A percentile compares a stretch with the other conserved stretches of the same genome.
Conservation (phyloP, 2,329 filamentous ascomycete genomes). For the Cylindrodendrum hubeiense region DNA sequence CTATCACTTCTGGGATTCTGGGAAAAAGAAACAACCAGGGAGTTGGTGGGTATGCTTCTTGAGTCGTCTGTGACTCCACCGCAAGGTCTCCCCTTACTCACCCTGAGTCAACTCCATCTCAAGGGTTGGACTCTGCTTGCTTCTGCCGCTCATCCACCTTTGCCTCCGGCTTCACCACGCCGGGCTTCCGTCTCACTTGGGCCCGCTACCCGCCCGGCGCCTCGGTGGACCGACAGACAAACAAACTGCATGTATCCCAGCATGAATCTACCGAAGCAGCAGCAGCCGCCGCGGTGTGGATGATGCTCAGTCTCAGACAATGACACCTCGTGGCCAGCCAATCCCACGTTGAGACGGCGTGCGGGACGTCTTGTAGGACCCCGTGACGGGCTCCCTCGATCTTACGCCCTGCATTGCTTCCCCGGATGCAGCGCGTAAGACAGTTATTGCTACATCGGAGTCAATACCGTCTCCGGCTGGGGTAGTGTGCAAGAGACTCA, state of each 20-base stretch:
- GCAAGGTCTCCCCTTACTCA: background rate
- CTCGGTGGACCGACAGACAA: slow-evolving; percentile 1
- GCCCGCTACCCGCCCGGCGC: slow-evolving; percentile 11
- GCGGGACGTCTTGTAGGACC: slow-evolving; percentile 19
- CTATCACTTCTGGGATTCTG: slow-evolving; percentile 2
- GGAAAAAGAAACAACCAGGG: slow-evolving; percentile 6
- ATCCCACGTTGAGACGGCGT: slow-evolving; percentile 16
- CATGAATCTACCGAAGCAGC: background rate
- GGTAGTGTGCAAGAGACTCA: background rate
- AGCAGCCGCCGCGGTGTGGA: slow-evolving; percentile 3
- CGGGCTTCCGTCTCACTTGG: slow-evolving; percentile 10
- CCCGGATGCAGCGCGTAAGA: slow-evolving; percentile 15
- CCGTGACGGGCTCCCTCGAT: background rate
- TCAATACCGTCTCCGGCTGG: background rate
- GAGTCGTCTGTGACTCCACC: background rate
- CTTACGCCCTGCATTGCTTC: slow-evolving; percentile 1
- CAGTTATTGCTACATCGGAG: background rate
- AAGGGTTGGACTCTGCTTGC: background rate
- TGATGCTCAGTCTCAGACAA: slow-evolving; percentile 29
- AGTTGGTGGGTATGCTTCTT: background rate
- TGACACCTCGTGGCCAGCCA: slow-evolving; percentile 33
- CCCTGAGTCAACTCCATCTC: background rate
- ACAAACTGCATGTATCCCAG: background rate
- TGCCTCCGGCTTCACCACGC: background rate
- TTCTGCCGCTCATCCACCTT: slow-evolving; percentile 5